phyloP scores from a whole-genome alignment of 2,329 filamentous ascomycete genomes.

The Alternaria conjuncta region DNA sequence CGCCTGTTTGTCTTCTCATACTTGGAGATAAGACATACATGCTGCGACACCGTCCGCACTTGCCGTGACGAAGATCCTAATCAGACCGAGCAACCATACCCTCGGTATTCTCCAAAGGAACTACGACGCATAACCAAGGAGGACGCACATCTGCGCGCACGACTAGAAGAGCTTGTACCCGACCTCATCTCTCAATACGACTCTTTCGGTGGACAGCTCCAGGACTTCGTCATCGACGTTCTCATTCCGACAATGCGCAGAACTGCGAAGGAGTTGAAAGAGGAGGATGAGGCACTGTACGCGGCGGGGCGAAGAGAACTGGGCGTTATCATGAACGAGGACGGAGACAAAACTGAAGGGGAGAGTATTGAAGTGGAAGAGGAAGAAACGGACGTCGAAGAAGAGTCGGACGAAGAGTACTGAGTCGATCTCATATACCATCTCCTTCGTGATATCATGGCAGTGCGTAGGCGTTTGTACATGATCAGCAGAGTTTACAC shows the following conservation, averaged over 20 bases:
- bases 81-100: neutral
- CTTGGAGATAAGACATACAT: neutral
- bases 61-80: fast-evolving
- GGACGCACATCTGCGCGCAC: neutral
- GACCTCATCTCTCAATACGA: neutral
- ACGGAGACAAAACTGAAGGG: fast-evolving
- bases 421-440: fast-evolving
- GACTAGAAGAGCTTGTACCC: neutral
- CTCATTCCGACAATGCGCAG: neutral
- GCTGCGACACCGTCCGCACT: neutral
- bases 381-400: neutral
- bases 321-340: neutral
- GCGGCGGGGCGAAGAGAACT: neutral
- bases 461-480: neutral
- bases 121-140: neutral
- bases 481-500: neutral
- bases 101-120: neutral
- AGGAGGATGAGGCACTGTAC: neutral
- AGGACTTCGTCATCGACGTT: neutral
- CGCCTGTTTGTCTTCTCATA: neutral
- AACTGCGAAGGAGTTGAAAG: neutral
- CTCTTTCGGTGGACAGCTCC: neutral
- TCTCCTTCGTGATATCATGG: fast-evolving
- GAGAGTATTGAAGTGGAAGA: neutral
- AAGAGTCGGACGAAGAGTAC: neutral